A percentile compares a stretch with the other conserved stretches of the same genome.
phyloP scores from a whole-genome alignment of 163 green algal genomes.

The Scenedesmus sp. region DNA sequence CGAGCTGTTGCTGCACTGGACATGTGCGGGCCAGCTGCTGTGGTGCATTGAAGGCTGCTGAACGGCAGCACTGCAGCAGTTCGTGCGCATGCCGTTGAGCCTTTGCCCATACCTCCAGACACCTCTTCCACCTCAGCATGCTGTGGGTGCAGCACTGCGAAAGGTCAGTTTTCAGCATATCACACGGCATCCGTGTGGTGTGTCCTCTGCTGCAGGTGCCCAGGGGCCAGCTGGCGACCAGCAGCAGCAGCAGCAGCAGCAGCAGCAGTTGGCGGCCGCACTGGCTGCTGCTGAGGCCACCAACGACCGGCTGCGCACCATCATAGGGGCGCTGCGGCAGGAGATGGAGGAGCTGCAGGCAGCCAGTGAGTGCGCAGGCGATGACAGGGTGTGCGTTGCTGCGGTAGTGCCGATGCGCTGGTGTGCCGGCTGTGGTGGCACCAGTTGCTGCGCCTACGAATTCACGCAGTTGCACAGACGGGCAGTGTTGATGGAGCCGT shows the following conservation, averaged over 20 bases:
- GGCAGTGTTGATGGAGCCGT: too few relatives aligned
- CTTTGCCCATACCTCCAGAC: too few relatives aligned
- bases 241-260: slow-evolving; percentile 18
- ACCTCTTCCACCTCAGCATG: too few relatives aligned
- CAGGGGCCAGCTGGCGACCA: not conserved
- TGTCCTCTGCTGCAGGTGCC: not conserved
- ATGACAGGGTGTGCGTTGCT: not conserved
- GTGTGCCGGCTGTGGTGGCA: not conserved
- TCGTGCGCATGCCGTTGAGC: too few relatives aligned
- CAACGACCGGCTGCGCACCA: slow-evolving; percentile 65
- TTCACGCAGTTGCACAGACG: too few relatives aligned
- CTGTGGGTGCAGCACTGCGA: too few relatives aligned
- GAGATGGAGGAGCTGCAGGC: slow-evolving; percentile 70
- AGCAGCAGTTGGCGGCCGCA: slow-evolving; percentile 41
- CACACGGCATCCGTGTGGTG: not conserved
- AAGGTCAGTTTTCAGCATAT: too few relatives aligned
- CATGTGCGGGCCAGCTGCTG: not conserved
- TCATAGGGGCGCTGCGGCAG: slow-evolving; percentile 61
- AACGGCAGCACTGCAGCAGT: too few relatives aligned
- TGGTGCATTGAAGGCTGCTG: too few relatives aligned
- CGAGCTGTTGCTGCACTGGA: not conserved
- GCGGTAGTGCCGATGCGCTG: not conserved
- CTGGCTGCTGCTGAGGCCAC: slow-evolving; percentile 58
- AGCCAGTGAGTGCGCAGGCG: slow-evolving; percentile 19
- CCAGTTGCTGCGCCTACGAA: too few relatives aligned